Evolutionary conservation across 495 filamentous ascomycete genomes (phyloP), one percentile per base, ranked within the genome.

Genomic region (Aspergillus indologenus): DNA sequence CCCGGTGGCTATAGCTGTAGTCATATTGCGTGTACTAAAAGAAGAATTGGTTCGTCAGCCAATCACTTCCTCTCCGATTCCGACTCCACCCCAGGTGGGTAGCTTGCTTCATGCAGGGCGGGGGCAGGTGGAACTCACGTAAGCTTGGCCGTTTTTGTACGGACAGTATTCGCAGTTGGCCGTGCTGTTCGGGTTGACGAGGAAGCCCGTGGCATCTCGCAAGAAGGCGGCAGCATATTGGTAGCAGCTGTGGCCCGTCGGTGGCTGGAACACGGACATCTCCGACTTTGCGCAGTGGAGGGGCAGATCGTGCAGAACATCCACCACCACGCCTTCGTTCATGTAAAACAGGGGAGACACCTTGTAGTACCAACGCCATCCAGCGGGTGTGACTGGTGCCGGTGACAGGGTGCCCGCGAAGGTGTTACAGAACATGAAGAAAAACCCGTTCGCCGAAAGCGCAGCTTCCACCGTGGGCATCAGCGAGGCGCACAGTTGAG

Each of bases 121-220:
- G 42, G 18, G 24, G 19, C 20, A 56, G 19, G n/a, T n/a, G 19
- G 1, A 21, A 58, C 63, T 60, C 44, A 67, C 62, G 58, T 65
- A 67, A 47, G 42, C 26, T n/a, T 63, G 47, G 0, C 61, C 66
- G 23, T 51, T 42, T 3, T 9, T 22, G 54, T 68, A 68, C 6
- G 73, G 49, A 73, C 89, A 91, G 68, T 79, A 90, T 2, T 66
- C 45, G 70, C 88, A 91, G 22, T 78, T 58, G 0, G 55, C 50
- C 1, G 77, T 85, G 9, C 71, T 73, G 21, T 71, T 65, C 0
- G 77, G 69, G 61, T 85, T 72, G 22, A 72, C 43, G 23, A 89
- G 70, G 53, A 83, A 84, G 0, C 87, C 87, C 3, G 81, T 81
- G 0, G 64, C 61, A 0, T 42, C 50, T 3, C 56, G 43, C 17